phyloP scores from a whole-genome alignment of 768 basidiomycete species.

The Wakefieldia striispora region DNA sequence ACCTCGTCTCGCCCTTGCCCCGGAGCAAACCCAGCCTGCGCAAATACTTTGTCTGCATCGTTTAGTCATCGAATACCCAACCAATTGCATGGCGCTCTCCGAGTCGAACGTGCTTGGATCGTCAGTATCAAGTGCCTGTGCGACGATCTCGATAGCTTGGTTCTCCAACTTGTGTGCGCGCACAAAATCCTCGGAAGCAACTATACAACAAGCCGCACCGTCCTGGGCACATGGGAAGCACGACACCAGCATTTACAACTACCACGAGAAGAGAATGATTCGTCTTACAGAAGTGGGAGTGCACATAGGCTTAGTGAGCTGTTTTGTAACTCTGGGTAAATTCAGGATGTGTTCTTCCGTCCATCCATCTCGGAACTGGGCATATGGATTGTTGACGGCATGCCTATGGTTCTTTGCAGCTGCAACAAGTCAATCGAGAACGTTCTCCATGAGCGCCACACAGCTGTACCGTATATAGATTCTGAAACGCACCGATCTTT shows the following conservation, averaged over 20 bases:
- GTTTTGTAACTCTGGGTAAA: conserved; percentile 62
- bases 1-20: conserved; percentile 66
- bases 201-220: conserved; percentile 70
- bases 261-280: background rate
- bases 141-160: conserved; percentile 80
- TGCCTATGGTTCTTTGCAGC: conserved; percentile 83
- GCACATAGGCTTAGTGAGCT: conserved; percentile 80
- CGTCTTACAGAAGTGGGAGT: conserved; percentile 73
- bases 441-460: background rate
- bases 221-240: conserved; percentile 41
- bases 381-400: conserved; percentile 76
- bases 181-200: conserved; percentile 78
- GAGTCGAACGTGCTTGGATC: conserved; percentile 58
- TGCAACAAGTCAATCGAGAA: conserved; percentile 18
- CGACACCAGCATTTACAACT: background rate
- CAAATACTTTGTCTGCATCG: conserved; percentile 65
- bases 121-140: conserved; percentile 64
- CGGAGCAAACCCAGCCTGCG: conserved; percentile 60
- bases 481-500: conserved; percentile 57
- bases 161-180: conserved; percentile 69
- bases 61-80: conserved; percentile 74
- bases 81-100: conserved; percentile 68
- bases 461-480: no score
- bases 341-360: conserved; percentile 64
- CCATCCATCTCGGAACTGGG: conserved; percentile 79